Conservation (phyloP, 306 rosid species). For the Prinsepia uniflora region DNA sequence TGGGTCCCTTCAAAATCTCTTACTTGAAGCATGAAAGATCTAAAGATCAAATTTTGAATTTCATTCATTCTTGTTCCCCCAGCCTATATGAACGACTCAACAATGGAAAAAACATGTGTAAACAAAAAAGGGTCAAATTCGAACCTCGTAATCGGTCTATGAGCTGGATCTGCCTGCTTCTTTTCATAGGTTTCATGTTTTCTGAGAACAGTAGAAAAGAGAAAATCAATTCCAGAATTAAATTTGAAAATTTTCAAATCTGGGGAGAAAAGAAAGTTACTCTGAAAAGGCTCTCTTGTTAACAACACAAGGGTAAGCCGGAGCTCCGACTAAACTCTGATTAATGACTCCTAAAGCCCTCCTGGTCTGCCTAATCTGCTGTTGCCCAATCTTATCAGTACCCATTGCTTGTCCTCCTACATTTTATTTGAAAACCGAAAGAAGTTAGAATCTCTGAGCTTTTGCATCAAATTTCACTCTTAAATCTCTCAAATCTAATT, state of each 20-base stretch:
- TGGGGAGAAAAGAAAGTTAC: slow-evolving; percentile 35
- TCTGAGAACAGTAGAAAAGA: slow-evolving; percentile 29
- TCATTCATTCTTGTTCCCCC: background rate
- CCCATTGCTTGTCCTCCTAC: slow-evolving; percentile 49
- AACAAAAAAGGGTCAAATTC: slow-evolving; percentile 16
- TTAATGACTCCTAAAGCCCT: slow-evolving; percentile 66
- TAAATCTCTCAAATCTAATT: slow-evolving; percentile 8
- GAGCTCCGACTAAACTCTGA: slow-evolving; percentile 51
- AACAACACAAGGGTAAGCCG: slow-evolving; percentile 72
- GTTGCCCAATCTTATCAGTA: slow-evolving; percentile 47
- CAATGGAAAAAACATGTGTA: background rate
- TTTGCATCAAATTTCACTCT: slow-evolving; percentile 11
- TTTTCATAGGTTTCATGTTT: slow-evolving; percentile 57
- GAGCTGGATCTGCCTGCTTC: slow-evolving; percentile 85
- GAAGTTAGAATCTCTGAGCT: slow-evolving; percentile 14
- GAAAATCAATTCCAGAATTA: slow-evolving; percentile 9
- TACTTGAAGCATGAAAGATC: slow-evolving; percentile 7
- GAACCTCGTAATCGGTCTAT: slow-evolving; percentile 89
- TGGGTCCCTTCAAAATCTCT: background rate
- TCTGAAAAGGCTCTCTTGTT: slow-evolving; percentile 70
- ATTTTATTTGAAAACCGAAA: slow-evolving; percentile 9
- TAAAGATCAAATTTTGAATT: slow-evolving; percentile 20
- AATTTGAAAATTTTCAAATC: background rate
- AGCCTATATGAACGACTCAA: slow-evolving; percentile 8
- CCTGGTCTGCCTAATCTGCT: slow-evolving; percentile 54